Percentiles rank a stretch among this genome's conserved stretches.
phyloP scores from a whole-genome alignment of 176 grass and related monocot species.

The Zea luxurians region DNA sequence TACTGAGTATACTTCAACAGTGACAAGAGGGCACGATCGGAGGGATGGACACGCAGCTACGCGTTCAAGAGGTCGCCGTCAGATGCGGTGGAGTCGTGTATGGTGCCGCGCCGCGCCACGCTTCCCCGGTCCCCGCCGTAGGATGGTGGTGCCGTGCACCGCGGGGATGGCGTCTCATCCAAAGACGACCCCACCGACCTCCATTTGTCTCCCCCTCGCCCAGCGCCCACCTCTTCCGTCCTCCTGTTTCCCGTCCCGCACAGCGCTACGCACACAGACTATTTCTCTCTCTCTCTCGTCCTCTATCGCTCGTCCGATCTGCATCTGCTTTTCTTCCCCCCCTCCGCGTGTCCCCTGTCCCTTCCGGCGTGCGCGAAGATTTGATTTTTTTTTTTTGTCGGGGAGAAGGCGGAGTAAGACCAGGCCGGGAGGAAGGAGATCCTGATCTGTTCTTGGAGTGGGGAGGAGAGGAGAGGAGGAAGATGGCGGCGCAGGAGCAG shows the following conservation, averaged over 20 bases:
- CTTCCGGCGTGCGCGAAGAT: constrained; percentile 18
- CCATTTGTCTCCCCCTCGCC: background rate
- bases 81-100: constrained; percentile 41
- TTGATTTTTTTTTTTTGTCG: constrained; percentile 9
- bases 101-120: constrained; percentile 40
- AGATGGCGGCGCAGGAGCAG: constrained; percentile 49
- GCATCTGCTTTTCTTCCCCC: constrained; percentile 29
- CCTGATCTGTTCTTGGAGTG: constrained; percentile 22
- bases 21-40: constrained; percentile 28
- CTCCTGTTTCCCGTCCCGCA: background rate
- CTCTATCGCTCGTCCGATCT: constrained; percentile 34
- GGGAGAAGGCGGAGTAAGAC: too few relatives aligned
- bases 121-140: constrained; percentile 24
- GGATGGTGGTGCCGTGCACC: constrained; percentile 41
- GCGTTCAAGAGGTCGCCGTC: constrained; percentile 38
- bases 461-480: background rate
- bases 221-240: background rate
- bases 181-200: constrained; percentile 4
- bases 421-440: constrained; percentile 20
- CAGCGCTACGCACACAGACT: constrained; percentile 1
- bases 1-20: too few relatives aligned
- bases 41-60: constrained; percentile 42
- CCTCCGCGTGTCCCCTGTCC: background rate
- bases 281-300: background rate
- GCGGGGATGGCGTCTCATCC: constrained; percentile 28